Base-by-base conservation (phyloP, 1,284 basidiomycete genomes). In the Sporisorium graminicola region DNA sequence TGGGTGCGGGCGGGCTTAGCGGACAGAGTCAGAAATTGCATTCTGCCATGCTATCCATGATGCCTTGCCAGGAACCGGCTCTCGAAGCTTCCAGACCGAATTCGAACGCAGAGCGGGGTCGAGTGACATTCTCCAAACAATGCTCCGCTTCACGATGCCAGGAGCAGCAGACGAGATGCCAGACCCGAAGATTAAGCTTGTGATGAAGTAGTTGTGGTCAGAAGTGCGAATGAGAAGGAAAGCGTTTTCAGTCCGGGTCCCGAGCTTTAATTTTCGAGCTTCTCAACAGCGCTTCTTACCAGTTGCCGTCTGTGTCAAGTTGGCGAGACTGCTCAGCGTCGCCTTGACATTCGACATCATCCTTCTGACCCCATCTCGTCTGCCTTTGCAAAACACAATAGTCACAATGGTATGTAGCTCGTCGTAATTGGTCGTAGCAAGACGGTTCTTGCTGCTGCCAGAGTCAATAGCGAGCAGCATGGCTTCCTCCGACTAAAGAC, bases 51-150 rank as follows among this genome's bases (percentile, higher is more conserved):
- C 29, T 5, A 31, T 31, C 29, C 22, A 33, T 16, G 8, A 24
- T 13, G 26, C 46, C 14, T 8, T 16, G 22, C 9, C 14, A n/a
- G 37, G 27, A 29, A 49, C 47, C 31, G 24, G 44, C 58, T 71
- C 68, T 65, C 35, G 68, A 71, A 71, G 40, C 35, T 71, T 71
- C 68, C 62, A 71, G 58, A 58, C 62, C 16, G 22, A 35, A 13
- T 22, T 43, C n/a, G 40, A 43, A 8, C 5, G n/a, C 40, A 43
- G 20, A 3, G 40, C 18, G 40, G 40, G 40, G 40, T 33, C 40
- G 18, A 35, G 33, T 43, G 20, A 40, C 27, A 31, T 12, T 57
- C 18, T 27, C 10, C 29, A 5, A 13, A 46, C n/a, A n/a, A 22
- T 35, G 35, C 35, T 13, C 35, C 35, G 35, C 13, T 35, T 13